phyloP scores from a whole-genome alignment of 2,329 filamentous ascomycete species.

The Bipolaris victoriae region DNA sequence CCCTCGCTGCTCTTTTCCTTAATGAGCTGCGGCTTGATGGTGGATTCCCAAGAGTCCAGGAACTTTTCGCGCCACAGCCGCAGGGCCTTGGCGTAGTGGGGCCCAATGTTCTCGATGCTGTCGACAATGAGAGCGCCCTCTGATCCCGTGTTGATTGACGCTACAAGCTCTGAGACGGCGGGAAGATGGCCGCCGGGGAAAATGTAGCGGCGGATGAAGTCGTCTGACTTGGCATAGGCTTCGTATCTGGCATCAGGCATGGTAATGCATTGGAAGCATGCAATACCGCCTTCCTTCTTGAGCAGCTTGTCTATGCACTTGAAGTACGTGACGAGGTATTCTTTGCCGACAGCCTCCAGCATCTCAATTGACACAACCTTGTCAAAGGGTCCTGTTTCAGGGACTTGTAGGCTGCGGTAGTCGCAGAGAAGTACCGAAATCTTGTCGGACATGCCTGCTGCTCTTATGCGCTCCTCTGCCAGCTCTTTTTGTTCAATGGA shows the following conservation, averaged over 20 bases:
- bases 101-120: slow-evolving; percentile 72
- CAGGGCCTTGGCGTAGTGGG: slow-evolving; percentile 73
- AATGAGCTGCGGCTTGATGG: slow-evolving; percentile 66
- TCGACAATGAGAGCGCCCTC: slow-evolving; percentile 69
- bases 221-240: slow-evolving; percentile 69
- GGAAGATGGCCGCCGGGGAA: slow-evolving; percentile 78
- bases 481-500: slow-evolving; percentile 72
- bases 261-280: slow-evolving; percentile 77
- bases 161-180: slow-evolving; percentile 68
- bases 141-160: slow-evolving; percentile 67
- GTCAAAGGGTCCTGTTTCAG: slow-evolving; percentile 62
- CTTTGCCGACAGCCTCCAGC: slow-evolving; percentile 74
- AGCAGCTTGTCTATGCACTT: slow-evolving; percentile 66
- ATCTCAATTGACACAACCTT: slow-evolving; percentile 79
- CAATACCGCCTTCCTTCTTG: slow-evolving; percentile 70
- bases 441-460: slow-evolving; percentile 64
- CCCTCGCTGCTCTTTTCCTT: slow-evolving; percentile 64
- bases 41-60: slow-evolving; percentile 64
- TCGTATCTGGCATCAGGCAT: slow-evolving; percentile 73
- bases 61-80: slow-evolving; percentile 73
- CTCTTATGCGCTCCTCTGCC: slow-evolving; percentile 68
- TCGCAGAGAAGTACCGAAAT: slow-evolving; percentile 72
- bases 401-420: slow-evolving; percentile 67
- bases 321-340: slow-evolving; percentile 73
- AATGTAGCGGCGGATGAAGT: slow-evolving; percentile 79